A percentile compares a stretch with the other conserved stretches of the same genome.
Evolutionary conservation across 352 stramenopile species (phyloP).

Genomic region (Aphanomyces euteiches): DNA sequence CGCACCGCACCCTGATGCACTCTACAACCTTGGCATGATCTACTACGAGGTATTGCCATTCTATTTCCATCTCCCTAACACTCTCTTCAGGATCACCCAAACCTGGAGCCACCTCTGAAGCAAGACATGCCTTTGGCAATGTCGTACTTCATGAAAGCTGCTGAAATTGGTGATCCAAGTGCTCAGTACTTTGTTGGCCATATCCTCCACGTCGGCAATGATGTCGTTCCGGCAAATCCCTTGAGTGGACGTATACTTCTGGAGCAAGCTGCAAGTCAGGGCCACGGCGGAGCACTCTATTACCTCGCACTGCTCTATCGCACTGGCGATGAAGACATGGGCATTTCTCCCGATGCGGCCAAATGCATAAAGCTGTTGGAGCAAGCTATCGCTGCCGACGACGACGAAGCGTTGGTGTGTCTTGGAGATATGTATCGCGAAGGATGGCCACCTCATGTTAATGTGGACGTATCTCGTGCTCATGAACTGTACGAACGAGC

Average conservation of each 20-base stretch:
- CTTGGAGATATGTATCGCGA: conserved; percentile 84
- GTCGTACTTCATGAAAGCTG: conserved; percentile 71
- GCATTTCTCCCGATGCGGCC: conserved; percentile 44
- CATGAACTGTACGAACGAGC: conserved; percentile 51
- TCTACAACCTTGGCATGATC: conserved; percentile 82
- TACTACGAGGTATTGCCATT: conserved; percentile 47
- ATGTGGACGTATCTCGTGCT: conserved; percentile 21
- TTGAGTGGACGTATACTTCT: conserved; percentile 71
- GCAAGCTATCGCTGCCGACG: conserved; percentile 50
- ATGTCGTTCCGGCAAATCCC: conserved; percentile 63
- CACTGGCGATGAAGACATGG: conserved; percentile 56
- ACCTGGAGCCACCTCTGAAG: conserved; percentile 43
- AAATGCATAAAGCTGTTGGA: conserved; percentile 69
- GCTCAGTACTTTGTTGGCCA: conserved; percentile 86
- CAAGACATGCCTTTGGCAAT: conserved; percentile 59
- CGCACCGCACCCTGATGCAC: conserved; percentile 66
- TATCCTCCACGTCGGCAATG: conserved; percentile 68
- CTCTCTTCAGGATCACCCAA: conserved; percentile 41
- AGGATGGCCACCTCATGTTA: conserved; percentile 18
- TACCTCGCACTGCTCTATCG: conserved; percentile 86
- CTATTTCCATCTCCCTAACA: conserved; percentile 30
- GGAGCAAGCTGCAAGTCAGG: conserved; percentile 60
- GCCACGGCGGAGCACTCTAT: conserved; percentile 68
- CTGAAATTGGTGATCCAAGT: conserved; percentile 67
- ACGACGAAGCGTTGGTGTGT: conserved; percentile 76